These are phyloP conservation scores for Ustilago crameri DNA, from an alignment of 1,284 basidiomycete species.

Conservation along the genomic window DNA sequence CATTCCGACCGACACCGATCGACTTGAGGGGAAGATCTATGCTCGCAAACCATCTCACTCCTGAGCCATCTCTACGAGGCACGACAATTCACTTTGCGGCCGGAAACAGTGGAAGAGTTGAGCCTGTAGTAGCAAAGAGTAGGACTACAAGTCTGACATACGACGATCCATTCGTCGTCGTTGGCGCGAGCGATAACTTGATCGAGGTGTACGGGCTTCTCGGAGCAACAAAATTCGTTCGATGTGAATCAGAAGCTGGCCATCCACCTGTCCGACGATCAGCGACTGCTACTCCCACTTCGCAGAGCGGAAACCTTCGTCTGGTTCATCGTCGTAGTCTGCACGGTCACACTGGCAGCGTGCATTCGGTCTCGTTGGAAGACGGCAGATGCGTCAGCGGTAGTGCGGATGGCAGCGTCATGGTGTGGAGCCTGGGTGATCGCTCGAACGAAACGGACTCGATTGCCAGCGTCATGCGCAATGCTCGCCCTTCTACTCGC, in stretches of 20 bases:
- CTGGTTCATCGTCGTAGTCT: constrained; percentile 57
- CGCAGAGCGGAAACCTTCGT: constrained; percentile 18
- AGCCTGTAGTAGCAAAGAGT: not conserved
- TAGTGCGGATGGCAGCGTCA: constrained; percentile 63
- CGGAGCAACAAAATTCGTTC: constrained; percentile 27
- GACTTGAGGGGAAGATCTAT: constrained; percentile 30
- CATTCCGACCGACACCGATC: constrained; percentile 27
- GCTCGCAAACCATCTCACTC: constrained; percentile 8
- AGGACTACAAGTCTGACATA: constrained; percentile 53
- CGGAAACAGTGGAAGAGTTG: not conserved
- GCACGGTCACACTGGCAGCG: constrained; percentile 65
- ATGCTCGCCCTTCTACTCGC: constrained; percentile 5
- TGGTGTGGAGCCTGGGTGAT: constrained; percentile 63
- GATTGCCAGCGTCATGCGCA: constrained; percentile 29
- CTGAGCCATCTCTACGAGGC: not conserved
- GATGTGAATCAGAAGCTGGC: not conserved
- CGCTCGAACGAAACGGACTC: constrained; percentile 36
- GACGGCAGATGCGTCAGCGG: constrained; percentile 62
- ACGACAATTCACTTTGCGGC: not conserved
- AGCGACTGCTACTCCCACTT: constrained; percentile 28
- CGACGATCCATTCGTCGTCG: constrained; percentile 61
- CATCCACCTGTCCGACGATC: constrained; percentile 2
- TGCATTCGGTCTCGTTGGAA: constrained; percentile 61
- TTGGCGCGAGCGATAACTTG: constrained; percentile 59
- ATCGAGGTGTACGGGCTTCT: constrained; percentile 62